Evolutionary conservation across 345 rosid genomes (phyloP).

Genomic region (Salix dunnii): DNA sequence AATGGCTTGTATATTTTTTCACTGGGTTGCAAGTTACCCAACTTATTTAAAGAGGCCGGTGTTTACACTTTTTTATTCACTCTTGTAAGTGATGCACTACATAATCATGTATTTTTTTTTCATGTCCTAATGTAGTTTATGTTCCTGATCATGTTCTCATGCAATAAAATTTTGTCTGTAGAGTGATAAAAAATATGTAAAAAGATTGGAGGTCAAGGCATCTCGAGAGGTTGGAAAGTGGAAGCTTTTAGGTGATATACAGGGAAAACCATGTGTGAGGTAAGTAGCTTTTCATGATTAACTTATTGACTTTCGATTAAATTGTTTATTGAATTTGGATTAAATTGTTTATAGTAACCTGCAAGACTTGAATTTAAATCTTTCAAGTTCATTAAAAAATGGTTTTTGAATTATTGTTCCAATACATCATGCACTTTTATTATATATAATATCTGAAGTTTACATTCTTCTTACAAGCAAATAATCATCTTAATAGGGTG

Average conservation of each 20-base stretch:
- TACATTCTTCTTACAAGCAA: background rate
- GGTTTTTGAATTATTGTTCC: too few relatives aligned
- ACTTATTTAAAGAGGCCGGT: conserved; percentile 50
- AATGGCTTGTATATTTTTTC: conserved; percentile 60
- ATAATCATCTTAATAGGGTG: conserved; percentile 35
- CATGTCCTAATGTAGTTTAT: background rate
- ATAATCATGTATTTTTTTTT: background rate
- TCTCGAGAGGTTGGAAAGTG: conserved; percentile 41
- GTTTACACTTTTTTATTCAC: conserved; percentile 51
- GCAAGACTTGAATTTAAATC: too few relatives aligned
- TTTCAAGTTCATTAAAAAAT: too few relatives aligned
- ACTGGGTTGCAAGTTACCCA: conserved; percentile 28
- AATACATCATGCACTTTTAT: background rate
- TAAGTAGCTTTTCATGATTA: conserved; percentile 11
- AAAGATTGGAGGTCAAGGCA: conserved; percentile 40
- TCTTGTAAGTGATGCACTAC: conserved; percentile 35
- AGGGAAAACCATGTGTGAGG: conserved; percentile 24
- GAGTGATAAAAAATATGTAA: conserved; percentile 39
- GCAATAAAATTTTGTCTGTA: conserved; percentile 15
- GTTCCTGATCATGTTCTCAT: conserved; percentile 14
- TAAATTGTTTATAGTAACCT: background rate
- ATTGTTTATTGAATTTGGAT: too few relatives aligned
- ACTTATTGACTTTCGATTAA: background rate
- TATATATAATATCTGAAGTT: too few relatives aligned
- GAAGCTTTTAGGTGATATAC: conserved; percentile 33